Evolutionary conservation across 805 yeast species (phyloP).

Genomic region (Candida dajiaensis): DNA sequence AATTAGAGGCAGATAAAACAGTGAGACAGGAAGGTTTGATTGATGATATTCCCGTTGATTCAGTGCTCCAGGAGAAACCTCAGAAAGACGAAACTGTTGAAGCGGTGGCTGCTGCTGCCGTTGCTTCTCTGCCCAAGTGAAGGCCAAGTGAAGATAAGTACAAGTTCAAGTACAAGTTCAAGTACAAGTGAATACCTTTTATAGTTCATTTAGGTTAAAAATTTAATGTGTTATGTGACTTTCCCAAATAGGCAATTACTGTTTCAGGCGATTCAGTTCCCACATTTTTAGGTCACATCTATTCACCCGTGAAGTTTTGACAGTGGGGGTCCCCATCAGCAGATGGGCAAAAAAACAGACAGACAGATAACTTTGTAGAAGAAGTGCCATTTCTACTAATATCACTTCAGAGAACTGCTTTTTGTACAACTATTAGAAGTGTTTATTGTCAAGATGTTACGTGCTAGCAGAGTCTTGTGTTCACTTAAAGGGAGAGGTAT

Average conservation of each 20-base stretch:
- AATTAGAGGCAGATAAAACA: slow-evolving; percentile 8
- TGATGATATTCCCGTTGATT: neutral
- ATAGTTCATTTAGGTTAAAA: no score
- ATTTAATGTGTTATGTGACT: neutral
- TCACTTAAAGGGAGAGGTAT: neutral
- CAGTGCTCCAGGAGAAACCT: neutral
- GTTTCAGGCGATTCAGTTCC: neutral
- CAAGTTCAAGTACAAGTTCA: no score
- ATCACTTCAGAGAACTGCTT: neutral
- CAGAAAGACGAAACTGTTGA: neutral
- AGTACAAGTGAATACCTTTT: no score
- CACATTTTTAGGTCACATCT: neutral
- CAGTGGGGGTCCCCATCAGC: neutral
- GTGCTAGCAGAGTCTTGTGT: neutral
- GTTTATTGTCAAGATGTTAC: neutral
- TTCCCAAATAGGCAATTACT: neutral
- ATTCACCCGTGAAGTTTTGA: neutral
- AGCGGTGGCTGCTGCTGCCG: neutral
- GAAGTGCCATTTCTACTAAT: neutral
- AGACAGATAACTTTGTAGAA: neutral
- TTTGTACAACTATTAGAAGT: neutral
- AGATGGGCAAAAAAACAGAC: neutral
- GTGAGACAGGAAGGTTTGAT: neutral
- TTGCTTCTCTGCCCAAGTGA: neutral
- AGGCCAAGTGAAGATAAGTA: neutral